These are phyloP conservation scores for Capillidium heterosporum DNA, from an alignment of 371 early-diverging fungal genomes.

Conservation along the genomic window DNA sequence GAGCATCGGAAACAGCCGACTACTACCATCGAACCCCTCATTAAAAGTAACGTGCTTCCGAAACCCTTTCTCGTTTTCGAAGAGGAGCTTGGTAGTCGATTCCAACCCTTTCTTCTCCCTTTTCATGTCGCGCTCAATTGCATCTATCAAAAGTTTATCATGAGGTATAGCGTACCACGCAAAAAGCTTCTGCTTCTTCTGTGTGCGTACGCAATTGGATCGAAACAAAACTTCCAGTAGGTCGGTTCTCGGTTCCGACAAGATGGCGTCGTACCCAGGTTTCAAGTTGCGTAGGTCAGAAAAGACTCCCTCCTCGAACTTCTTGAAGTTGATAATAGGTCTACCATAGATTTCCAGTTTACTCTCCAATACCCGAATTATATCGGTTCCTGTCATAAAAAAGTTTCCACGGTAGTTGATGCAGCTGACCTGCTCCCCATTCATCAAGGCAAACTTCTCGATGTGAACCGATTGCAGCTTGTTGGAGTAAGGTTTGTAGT, in stretches of 20 bases:
- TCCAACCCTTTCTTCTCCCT: constrained; percentile 39
- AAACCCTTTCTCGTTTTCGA: no score
- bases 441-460: no score
- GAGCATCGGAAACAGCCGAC: no score
- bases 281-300: constrained; percentile 93
- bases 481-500: no score
- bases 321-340: constrained; percentile 79
- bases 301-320: constrained; percentile 99
- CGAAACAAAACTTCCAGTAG: constrained; percentile 95
- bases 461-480: no score
- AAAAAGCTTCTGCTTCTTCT: constrained; percentile 99
- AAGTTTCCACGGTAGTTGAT: constrained; percentile 75
- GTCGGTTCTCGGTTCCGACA: constrained; percentile 92
- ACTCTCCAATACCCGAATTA: constrained; percentile 89
- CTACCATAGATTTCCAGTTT: constrained; percentile 87
- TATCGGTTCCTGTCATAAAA: constrained; percentile 96
- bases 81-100: neutral
- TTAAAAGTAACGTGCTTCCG: no score
- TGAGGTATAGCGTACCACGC: constrained; percentile 98
- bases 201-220: constrained; percentile 96
- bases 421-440: constrained; percentile 74
- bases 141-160: constrained; percentile 92
- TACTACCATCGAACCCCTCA: no score
- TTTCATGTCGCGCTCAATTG: constrained; percentile 95
- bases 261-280: constrained; percentile 88